Base-by-base conservation (phyloP, 2,329 filamentous ascomycete genomes). In the Cercospora berteroae region DNA sequence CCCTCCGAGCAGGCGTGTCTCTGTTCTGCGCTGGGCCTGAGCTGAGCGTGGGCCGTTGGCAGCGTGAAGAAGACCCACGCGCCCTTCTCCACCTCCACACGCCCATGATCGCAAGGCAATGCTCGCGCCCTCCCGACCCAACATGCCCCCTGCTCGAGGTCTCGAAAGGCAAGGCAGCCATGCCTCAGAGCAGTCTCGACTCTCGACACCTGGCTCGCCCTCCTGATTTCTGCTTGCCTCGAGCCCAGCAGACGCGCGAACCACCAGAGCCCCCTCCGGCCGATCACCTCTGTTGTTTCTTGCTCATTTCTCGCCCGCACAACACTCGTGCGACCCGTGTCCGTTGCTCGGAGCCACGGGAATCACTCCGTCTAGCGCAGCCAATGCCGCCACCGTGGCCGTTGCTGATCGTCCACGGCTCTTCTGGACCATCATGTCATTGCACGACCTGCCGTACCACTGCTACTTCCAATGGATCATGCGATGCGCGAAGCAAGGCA, bases 281-380 rank as follows among this genome's bases (percentile, higher is more conserved):
- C 44, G 12, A 23, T 50, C 44, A 50, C 20, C 52, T 57, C 50
- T 25, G 50, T n/a, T n/a, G 9, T 18, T 29, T 57, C 25, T 18
- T 57, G 52, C 52, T 57, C 52, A 57, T 31, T 57, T 57, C 52
- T 57, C 52, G 52, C 52, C 52, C 52, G 52, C 52, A 29, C 44
- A 27, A 27, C 48, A 29, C 16, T 29, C 29, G 52, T 27, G 52
- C 52, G 13, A 57, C 52, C 52, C 52, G 13, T 57, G 52, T 57
- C 13, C n/a, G 23, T 31, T 27, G n/a, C 60, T 62, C 42, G 60
- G 60, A 42, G 25, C 60, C 16, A 62, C 42, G 39, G 60, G 18
- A 12, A 48, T 50, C 36, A 39, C 33, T 62, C 29, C 42, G 16
- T 62, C 42, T 50, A 61, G 59, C 59, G 59, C 59, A 23, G 18